phyloP scores from a whole-genome alignment of 257 asterid species.

The Plantago ovata region DNA sequence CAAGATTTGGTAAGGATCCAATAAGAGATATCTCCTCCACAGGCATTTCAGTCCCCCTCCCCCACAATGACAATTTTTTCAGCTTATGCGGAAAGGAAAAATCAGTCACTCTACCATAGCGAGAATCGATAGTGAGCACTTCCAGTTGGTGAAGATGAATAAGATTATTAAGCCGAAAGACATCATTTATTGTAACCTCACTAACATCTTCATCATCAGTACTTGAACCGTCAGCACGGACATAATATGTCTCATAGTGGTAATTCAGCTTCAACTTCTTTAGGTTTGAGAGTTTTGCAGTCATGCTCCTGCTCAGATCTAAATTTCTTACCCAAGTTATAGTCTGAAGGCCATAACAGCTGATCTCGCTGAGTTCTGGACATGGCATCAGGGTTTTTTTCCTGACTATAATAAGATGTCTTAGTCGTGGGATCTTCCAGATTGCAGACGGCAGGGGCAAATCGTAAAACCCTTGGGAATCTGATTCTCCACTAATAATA shows the following conservation, averaged over 20 bases:
- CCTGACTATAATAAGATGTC: neutral
- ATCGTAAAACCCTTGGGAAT: no score
- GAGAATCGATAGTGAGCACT: neutral
- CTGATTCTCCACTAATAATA: neutral
- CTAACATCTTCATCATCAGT: no score
- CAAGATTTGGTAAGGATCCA: constrained; percentile 3
- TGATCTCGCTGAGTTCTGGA: neutral
- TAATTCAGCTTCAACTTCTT: neutral
- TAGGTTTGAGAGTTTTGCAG: neutral
- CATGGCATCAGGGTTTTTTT: neutral
- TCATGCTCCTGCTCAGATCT: neutral
- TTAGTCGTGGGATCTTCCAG: constrained; percentile 1
- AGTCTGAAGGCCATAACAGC: neutral
- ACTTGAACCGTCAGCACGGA: no score
- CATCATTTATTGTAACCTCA: no score
- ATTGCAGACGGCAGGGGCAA: neutral
- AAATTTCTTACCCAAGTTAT: neutral
- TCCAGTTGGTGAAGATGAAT: neutral
- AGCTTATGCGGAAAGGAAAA: neutral
- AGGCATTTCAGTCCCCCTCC: neutral
- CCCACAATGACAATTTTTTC: neutral
- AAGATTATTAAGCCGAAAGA: neutral
- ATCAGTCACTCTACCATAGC: neutral
- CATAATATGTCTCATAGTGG: neutral
- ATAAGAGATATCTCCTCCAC: neutral